A percentile compares a stretch with the other conserved stretches of the same genome.
These are phyloP conservation scores for Graphilbum fragrans DNA, from an alignment of 2,329 filamentous ascomycete genomes.

Conservation along the genomic window DNA sequence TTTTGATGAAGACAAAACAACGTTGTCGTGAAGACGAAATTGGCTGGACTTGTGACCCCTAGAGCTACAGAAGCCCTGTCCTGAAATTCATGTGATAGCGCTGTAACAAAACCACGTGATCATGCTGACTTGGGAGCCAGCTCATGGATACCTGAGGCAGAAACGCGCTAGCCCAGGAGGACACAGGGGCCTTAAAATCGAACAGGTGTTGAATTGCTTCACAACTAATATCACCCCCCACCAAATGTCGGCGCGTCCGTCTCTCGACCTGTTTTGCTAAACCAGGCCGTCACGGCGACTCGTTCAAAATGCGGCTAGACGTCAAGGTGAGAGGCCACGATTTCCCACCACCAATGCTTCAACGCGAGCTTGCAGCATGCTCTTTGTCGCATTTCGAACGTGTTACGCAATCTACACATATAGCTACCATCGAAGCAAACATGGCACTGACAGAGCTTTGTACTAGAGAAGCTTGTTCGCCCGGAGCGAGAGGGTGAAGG, in stretches of 20 bases:
- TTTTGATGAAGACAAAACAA: too few species aligned
- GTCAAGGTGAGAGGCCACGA: conserved; percentile 9
- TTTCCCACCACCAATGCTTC: too few species aligned
- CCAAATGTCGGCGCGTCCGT: neutral
- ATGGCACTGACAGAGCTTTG: too few species aligned
- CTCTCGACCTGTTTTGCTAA: neutral
- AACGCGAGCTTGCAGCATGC: too few species aligned
- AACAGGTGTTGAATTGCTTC: neutral
- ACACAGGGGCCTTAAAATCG: neutral
- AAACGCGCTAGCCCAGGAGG: neutral
- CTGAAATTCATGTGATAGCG: too few species aligned
- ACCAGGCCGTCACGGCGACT: conserved; percentile 1
- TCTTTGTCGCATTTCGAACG: too few species aligned
- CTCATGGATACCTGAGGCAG: neutral
- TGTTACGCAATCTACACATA: neutral
- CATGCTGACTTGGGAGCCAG: too few species aligned
- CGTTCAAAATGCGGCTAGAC: conserved; percentile 13
- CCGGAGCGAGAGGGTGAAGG: conserved; percentile 13
- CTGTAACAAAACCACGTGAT: too few species aligned
- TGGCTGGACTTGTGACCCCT: too few species aligned
- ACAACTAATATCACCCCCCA: conserved; percentile 1
- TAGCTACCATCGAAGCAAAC: neutral
- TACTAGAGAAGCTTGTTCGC: conserved; percentile 12
- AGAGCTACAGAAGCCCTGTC: too few species aligned
- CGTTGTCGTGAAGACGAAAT: too few species aligned